Evolutionary conservation across 768 basidiomycete species (phyloP), one percentile per base, ranked within the genome.

Genomic region (Sporobolomyces roseus): DNA sequence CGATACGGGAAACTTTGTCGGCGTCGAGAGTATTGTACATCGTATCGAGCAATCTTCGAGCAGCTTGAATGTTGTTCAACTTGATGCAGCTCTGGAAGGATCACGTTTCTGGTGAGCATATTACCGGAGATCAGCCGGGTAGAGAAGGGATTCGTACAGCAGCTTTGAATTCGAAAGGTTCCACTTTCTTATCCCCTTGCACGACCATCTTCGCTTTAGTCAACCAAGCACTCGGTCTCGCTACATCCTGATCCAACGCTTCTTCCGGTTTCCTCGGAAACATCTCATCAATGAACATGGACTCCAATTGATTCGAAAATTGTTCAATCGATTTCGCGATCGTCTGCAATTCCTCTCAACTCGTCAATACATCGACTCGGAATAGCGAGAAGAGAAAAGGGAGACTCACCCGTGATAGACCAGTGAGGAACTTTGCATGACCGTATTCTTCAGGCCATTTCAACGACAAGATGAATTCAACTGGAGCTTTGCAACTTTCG

Each of bases 1-100:
- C 66, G 32, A 85, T 81, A 32, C 87, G 86, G 3, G 88, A 84
- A 65, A 93, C 84, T 76, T 86, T 87, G 80, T 99, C 96, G 0
- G 88, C 91, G 65, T 93, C 84, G 83, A 96, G 86, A 75, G 91
- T 88, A 58, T 84, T 87, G 78, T 97, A 98, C 84, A 98, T 89
- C 69, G 89, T 90, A 78, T 99, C 96, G 68, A 99, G 83, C 53
- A 96, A 83, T 68, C 86, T 86, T 35, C 93, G 86, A 2, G 93
- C 92, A 16, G 91, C 88, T 74, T 93, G 93, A 71, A 98, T 86
- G 78, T 97, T 97, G 82, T 99, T 99, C 58, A 98, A 84, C 81
- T 97, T 97, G 77, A 99, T 90, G 76, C 93, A 97, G 0, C 91
- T 92, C 80, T 94, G 74, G 6, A 48, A 13, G 4, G 7, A 8